Base-by-base conservation (phyloP, 2,329 filamentous ascomycete species). In the Leptographium flavum region DNA sequence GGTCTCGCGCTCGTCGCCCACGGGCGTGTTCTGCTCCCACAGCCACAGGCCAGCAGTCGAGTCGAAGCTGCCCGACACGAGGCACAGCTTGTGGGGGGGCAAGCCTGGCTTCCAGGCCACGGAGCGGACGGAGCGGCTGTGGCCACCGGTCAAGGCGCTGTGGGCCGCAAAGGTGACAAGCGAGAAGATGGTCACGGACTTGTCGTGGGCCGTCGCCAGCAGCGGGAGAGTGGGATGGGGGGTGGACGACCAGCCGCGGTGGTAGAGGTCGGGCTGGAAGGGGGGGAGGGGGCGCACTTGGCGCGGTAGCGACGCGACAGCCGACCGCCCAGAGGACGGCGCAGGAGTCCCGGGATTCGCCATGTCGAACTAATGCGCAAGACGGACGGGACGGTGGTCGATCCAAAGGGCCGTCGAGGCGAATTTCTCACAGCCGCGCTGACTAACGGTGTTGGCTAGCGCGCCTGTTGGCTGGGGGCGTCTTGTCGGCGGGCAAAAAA, bases 51-150 rank as follows among this genome's bases (percentile, higher is more conserved):
- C 92, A 2, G 90, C 88, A 1, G 85, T 93, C 15, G 86, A 82
- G 62, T 98, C 92, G 59, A 98, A 98, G 60, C 83, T 92, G 4
- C 87, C 92, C 0, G 88, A 94, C 5, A 90, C 88, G 15, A 96
- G 74, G 38, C 90, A 86, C 46, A 84, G 80, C 58, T 80, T 76
- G 49, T 70, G 63, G 3, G 67, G 63, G 14, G 71, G 65, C 37
- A 76, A 64, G 49, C 73, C 71, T 0, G 88, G 87, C 63, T 94
- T 94, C 92, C 92, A 98, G 32, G 86, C 81, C 19, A 81, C 78
- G 42, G 79, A 78, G 45, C 92, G 78, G n/a, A 98, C 79, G 55
- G 83, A 92, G 46, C 92, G 83, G 54, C 87, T 85, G 65, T 98
- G 92, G 8, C 90, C 92, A 49, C 87, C 88, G 8, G 81, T 79